These are phyloP conservation scores for Saxophila tyrrhenica DNA, from an alignment of 495 filamentous ascomycete genomes.

Conservation along the genomic window DNA sequence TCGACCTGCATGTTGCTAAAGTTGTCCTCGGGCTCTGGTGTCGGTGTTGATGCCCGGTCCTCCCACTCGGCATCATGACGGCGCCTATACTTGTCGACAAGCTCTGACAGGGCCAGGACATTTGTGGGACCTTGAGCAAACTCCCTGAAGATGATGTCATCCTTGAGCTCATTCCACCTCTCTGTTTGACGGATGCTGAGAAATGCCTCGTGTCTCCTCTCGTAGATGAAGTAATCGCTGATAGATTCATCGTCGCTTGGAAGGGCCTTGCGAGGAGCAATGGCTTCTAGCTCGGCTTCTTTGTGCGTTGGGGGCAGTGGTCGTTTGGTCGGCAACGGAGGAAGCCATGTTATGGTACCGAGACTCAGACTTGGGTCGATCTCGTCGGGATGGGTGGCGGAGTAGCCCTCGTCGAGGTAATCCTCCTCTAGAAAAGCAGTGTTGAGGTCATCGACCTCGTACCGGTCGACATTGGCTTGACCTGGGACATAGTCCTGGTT, in stretches of 20 bases:
- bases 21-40: not conserved
- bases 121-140: slow-evolving; percentile 14
- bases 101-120: slow-evolving; percentile 4
- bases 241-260: slow-evolving; percentile 26
- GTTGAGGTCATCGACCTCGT: not conserved
- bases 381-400: slow-evolving; percentile 25
- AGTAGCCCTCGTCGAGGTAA: slow-evolving; percentile 26
- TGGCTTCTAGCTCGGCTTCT: slow-evolving; percentile 27
- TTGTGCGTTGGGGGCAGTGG: slow-evolving; percentile 26
- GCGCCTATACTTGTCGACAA: slow-evolving; percentile 9
- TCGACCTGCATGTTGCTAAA: slow-evolving; percentile 4
- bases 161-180: slow-evolving; percentile 24
- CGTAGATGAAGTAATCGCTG: slow-evolving; percentile 28
- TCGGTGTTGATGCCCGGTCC: not conserved
- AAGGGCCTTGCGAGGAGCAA: slow-evolving; percentile 17
- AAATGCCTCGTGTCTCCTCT: slow-evolving; percentile 23
- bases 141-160: slow-evolving; percentile 27
- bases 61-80: slow-evolving; percentile 3
- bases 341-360: slow-evolving; percentile 28
- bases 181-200: slow-evolving; percentile 28
- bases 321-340: slow-evolving; percentile 25
- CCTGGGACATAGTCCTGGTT: not conserved
- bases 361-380: slow-evolving; percentile 29
- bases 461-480: no score
- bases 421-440: not conserved